Percentiles rank a stretch among this genome's conserved stretches.
Evolutionary conservation across 352 stramenopile genomes (phyloP).

Genomic region (Pythium rhizo-oryzae): DNA sequence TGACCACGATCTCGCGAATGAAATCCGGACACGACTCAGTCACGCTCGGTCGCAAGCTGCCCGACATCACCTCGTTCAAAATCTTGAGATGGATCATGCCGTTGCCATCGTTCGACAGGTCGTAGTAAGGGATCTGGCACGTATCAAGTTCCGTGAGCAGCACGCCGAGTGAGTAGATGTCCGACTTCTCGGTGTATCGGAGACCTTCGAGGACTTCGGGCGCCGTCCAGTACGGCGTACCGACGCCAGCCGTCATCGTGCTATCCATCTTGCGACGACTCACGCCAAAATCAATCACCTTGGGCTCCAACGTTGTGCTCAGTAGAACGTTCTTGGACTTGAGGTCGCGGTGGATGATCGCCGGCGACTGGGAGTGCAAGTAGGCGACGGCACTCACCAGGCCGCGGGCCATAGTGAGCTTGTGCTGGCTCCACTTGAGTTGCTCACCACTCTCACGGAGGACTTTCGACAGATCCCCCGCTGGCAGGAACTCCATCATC

Average conservation of each 20-base stretch:
- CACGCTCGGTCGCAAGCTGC: conserved; percentile 1
- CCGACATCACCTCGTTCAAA: conserved; percentile 11
- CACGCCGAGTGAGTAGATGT: conserved; percentile 21
- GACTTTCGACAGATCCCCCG: conserved; percentile 9
- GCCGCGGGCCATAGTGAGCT: conserved; percentile 12
- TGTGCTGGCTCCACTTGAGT: conserved; percentile 14
- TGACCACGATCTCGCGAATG: neutral
- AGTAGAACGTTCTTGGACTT: conserved; percentile 61
- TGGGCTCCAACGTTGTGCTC: neutral
- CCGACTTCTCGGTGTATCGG: conserved; percentile 10
- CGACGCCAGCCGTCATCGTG: conserved; percentile 1
- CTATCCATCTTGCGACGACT: conserved; percentile 12
- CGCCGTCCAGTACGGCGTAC: conserved; percentile 16
- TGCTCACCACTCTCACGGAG: conserved; percentile 1
- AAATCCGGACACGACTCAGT: conserved; percentile 4
- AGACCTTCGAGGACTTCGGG: conserved; percentile 15
- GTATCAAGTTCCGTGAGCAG: conserved; percentile 35
- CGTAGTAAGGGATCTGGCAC: conserved; percentile 27
- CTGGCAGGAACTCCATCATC: conserved; percentile 15
- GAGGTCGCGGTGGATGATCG: conserved; percentile 66
- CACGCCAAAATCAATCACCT: conserved; percentile 17
- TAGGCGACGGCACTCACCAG: conserved; percentile 9
- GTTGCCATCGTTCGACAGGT: neutral
- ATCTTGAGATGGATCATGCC: conserved; percentile 16
- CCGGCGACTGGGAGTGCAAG: conserved; percentile 16